phyloP scores from a whole-genome alignment of 140 eudicot species.

The Senecio squalidus region DNA sequence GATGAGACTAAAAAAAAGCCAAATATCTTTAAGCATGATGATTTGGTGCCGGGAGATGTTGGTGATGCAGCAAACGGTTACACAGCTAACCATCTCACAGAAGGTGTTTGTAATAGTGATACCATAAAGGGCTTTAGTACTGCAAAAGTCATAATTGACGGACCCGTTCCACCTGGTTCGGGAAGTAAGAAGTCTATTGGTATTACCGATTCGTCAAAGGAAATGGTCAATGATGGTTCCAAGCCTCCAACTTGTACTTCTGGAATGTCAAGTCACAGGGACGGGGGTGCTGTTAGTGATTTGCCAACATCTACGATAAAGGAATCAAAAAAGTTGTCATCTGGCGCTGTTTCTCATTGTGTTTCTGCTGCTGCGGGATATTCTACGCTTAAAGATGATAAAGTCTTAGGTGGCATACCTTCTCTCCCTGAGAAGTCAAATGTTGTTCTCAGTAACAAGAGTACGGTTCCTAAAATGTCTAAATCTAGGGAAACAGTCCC shows the following conservation, averaged over 20 bases:
- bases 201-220: conserved; percentile 17
- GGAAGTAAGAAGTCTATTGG: conserved; percentile 26
- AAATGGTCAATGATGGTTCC: conserved; percentile 19
- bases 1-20: conserved; percentile 34
- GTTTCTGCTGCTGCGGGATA: conserved; percentile 12
- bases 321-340: conserved; percentile 18
- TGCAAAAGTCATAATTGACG: conserved; percentile 12
- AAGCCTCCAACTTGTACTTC: conserved; percentile 14
- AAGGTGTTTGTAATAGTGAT: conserved; percentile 12
- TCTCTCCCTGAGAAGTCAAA: conserved; percentile 24
- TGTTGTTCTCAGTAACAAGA: conserved; percentile 8
- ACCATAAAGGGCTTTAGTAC: background rate
- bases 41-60: conserved; percentile 8
- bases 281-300: conserved; percentile 1
- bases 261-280: conserved; percentile 17
- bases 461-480: conserved; percentile 4
- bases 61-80: conserved; percentile 17
- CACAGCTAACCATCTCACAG: conserved; percentile 16
- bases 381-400: conserved; percentile 14
- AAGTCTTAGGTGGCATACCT: conserved; percentile 9
- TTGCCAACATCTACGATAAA: conserved; percentile 13
- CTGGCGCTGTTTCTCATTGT: conserved; percentile 9
- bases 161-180: conserved; percentile 13
- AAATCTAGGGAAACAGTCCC: conserved; percentile 12
- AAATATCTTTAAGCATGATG: conserved; percentile 22